These are phyloP conservation scores for Rhodotorula sp. DNA, from an alignment of 1,284 basidiomycete genomes.

Conservation along the genomic window DNA sequence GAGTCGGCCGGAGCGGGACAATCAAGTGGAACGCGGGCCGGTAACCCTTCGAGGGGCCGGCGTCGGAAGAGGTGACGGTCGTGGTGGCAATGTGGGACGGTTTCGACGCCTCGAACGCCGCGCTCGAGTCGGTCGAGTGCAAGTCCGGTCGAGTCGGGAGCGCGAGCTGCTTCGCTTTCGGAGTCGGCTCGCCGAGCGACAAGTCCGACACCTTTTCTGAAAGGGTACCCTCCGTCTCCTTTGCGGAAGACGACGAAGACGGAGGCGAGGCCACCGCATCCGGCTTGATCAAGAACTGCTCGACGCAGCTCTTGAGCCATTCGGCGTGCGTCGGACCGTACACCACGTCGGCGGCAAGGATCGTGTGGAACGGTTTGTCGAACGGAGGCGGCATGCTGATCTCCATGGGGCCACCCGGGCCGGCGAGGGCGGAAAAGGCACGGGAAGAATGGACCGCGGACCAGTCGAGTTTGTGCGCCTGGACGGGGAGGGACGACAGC, in stretches of 20 bases:
- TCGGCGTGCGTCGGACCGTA: conserved; percentile 68
- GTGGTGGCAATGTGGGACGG: conserved; percentile 8
- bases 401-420: conserved; percentile 11
- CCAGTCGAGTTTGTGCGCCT: conserved; percentile 40
- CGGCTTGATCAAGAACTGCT: conserved; percentile 57
- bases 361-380: conserved; percentile 62
- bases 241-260: not conserved
- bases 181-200: conserved; percentile 7
- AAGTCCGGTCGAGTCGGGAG: conserved; percentile 17
- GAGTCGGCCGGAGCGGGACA: conserved; percentile 68
- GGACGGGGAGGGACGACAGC: conserved; percentile 23
- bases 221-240: not conserved
- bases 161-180: conserved; percentile 1
- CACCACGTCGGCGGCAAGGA: conserved; percentile 72
- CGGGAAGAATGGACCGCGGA: conserved; percentile 36
- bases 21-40: conserved; percentile 63
- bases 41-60: not conserved
- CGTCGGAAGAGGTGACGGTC: not conserved
- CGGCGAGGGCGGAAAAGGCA: conserved; percentile 21
- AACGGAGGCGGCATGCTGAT: conserved; percentile 26
- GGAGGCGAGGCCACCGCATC: conserved; percentile 2
- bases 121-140: conserved; percentile 16
- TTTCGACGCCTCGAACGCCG: conserved; percentile 3
- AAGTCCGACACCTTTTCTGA: conserved; percentile 13
- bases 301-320: conserved; percentile 66